Base-by-base conservation (phyloP, 495 filamentous ascomycete species). In the Endocarpon pusillum region DNA sequence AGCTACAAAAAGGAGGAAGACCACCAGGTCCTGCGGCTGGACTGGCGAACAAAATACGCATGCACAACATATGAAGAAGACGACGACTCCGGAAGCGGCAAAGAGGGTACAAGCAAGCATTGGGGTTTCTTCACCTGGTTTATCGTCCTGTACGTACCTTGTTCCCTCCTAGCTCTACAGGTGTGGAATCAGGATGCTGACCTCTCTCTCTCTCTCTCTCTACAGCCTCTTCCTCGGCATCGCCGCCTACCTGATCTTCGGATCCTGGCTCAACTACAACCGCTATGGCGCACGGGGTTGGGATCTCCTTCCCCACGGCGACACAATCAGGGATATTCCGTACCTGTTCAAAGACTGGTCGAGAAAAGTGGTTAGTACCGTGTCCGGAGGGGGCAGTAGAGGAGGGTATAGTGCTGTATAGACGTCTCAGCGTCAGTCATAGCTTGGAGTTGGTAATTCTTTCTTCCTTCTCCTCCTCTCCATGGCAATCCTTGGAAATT, bases 71-170 rank as follows among this genome's bases (percentile, higher is more conserved):
- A 60, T 30, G 63, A 61, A n/a, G 60, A 59, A n/a, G 53, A 59
- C 3, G 57, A 51, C 9, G 47, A 44, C 3, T 31, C 44, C 16
- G 57, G 51, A 3, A 48, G 42, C 21, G 52, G 55, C 32, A 37
- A 14, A 43, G 42, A 41, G 52, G 41, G 34, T 11, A 40, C 16
- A 33, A 41, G 29, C 28, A 54, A 47, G 6, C 56, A 64, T 35
- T 96, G 87, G 91, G 89, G 91, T 0, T 87, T 94, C 58, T 94
- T 97, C 51, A 94, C 89, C 7, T 97, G 89, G 89, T 62, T 96
- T 41, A 73, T 96, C 41, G 78, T 97, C 43, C 77, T 97, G 87
- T 92, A 59, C 66, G 81, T 71, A n/a, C 21, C 32, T 40, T 25
- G 1, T 37, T 12, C 24, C 33, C 22, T 30, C 11, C 9, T 28